A percentile compares a stretch with the other conserved stretches of the same genome.
Conservation (phyloP, 805 yeast species). For the Lachancea fermentati region DNA sequence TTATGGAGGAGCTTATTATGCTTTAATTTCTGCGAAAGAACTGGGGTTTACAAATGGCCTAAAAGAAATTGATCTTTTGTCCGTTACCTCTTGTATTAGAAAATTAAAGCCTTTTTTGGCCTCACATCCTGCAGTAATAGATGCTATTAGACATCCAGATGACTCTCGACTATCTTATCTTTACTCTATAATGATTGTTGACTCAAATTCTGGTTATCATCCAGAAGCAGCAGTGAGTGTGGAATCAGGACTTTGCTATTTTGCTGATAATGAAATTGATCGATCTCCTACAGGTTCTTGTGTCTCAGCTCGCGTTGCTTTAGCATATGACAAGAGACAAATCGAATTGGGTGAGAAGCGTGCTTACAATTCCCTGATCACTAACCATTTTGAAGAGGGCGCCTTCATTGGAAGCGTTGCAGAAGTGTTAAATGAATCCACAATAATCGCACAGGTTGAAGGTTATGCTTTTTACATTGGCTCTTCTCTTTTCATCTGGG, state of each 20-base stretch:
- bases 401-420: constrained; percentile 2
- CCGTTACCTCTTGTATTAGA: too few relatives aligned
- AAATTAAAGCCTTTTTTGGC: too few relatives aligned
- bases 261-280: constrained; percentile 5
- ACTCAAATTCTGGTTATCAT: background rate
- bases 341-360: constrained; percentile 1
- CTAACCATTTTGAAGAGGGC: constrained; percentile 1
- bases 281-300: constrained; percentile 6
- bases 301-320: constrained; percentile 4
- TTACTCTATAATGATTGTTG: too few relatives aligned
- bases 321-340: background rate
- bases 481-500: constrained; percentile 2
- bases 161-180: too few relatives aligned
- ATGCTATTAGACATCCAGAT: too few relatives aligned
- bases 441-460: constrained; percentile 2
- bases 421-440: background rate
- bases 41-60: too few relatives aligned
- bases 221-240: background rate
- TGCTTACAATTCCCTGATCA: constrained; percentile 3
- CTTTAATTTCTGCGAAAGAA: too few relatives aligned
- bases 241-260: constrained; percentile 3
- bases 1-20: too few relatives aligned
- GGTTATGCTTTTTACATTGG: constrained; percentile 4
- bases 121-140: too few relatives aligned
- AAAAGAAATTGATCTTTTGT: too few relatives aligned